These are phyloP conservation scores for Polyporus arcularius DNA, from an alignment of 768 basidiomycete genomes.

Conservation along the genomic window DNA sequence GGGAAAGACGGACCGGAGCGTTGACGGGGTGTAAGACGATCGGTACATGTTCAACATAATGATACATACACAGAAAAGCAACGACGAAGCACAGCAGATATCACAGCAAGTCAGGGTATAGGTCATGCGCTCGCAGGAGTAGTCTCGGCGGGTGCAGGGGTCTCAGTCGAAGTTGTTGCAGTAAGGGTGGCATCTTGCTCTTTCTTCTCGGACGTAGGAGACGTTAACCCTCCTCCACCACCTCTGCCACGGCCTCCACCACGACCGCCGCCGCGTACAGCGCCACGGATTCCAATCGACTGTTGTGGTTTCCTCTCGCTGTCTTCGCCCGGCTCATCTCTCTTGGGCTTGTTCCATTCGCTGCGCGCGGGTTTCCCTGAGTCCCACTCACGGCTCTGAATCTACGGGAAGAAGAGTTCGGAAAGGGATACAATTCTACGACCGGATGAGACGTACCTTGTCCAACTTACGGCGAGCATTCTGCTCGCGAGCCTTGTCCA, in stretches of 20 bases:
- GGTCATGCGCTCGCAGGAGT: slow-evolving; percentile 14
- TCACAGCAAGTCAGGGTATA: slow-evolving; percentile 15
- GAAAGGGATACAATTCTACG: neutral
- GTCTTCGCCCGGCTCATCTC: slow-evolving; percentile 15
- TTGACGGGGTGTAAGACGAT: neutral
- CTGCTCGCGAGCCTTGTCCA: slow-evolving; percentile 73
- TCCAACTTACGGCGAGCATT: slow-evolving; percentile 82
- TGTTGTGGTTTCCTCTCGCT: slow-evolving; percentile 15
- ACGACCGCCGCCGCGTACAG: slow-evolving; percentile 25
- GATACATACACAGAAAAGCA: neutral
- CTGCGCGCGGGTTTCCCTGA: slow-evolving; percentile 54
- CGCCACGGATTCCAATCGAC: slow-evolving; percentile 30
- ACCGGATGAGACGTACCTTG: slow-evolving; percentile 35
- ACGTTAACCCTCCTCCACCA: slow-evolving; percentile 14
- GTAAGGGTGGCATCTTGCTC: slow-evolving; percentile 3
- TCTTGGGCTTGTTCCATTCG: slow-evolving; percentile 23
- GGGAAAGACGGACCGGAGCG: neutral
- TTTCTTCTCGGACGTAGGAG: slow-evolving; percentile 14
- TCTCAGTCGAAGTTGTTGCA: neutral
- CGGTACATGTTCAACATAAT: neutral
- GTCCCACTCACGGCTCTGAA: slow-evolving; percentile 82
- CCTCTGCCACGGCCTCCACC: slow-evolving; percentile 25
- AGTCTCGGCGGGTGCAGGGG: slow-evolving; percentile 2
- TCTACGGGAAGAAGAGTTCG: slow-evolving; percentile 23
- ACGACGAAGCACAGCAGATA: neutral